Base-by-base conservation (phyloP, 2,329 filamentous ascomycete genomes). In the Arthrobotrys conoides region DNA sequence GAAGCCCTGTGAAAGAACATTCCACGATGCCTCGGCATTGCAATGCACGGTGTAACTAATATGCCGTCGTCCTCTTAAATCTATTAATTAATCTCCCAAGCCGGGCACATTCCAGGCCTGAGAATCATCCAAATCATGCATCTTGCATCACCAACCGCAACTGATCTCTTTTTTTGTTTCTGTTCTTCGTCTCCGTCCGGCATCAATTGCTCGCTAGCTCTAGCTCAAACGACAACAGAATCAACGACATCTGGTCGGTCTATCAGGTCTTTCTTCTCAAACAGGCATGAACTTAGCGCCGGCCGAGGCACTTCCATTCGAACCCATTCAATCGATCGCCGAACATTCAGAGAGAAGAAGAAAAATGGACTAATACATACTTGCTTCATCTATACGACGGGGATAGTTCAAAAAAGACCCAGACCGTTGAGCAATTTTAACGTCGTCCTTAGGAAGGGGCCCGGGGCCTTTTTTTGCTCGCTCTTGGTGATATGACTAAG, bases 241-340 rank as follows among this genome's bases (percentile, higher is more conserved):
- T 61, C 57, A 61, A 44, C 57, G 36, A 61, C 20, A 14, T 61
- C 36, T 44, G 18, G 36, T 61, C 12, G 18, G 36, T 61, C 12
- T 33, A 61, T 44, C 53, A 38, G 18, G 36, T 20, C 36, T 61
- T 30, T 44, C 36, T 61, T 44, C 53, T 59, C 30, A 18, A 36
- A 38, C 53, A 38, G 36, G 36, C 57, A 61, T 61, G 57, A 44
- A 41, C 57, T 44, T 61, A 61, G 57, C 57, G 57, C 57, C 57
- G 57, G 57, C 57, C 57, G 57, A 61, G 20, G 22, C 14, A 33
- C 27, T 61, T n/a, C 36, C 36, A 44, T 41, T 61, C 57, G 33
- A 61, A 61, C 57, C 27, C 20, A 20, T 33, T 61, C 57, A 20
- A 20, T 14, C 36, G 20, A 36, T 59, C 38, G 14, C 2, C 12